A percentile compares a stretch with the other conserved stretches of the same genome.
These are phyloP conservation scores for Coemansia sp. DNA, from an alignment of 192 early-diverging fungal species.

Conservation along the genomic window DNA sequence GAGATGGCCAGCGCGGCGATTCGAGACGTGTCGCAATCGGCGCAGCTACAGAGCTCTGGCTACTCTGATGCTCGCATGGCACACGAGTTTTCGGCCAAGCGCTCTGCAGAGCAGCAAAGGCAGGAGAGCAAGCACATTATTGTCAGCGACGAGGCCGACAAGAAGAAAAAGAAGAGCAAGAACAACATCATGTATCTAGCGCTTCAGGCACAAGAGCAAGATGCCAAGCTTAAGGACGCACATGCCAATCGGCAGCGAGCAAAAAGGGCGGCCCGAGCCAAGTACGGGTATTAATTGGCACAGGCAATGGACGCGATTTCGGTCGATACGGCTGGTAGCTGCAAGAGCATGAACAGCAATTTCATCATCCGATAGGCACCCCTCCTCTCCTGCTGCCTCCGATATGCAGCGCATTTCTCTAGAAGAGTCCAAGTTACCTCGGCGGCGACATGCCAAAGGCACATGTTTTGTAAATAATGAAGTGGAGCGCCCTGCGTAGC, in stretches of 20 bases:
- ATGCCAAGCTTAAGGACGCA: conserved; percentile 62
- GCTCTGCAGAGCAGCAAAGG: conserved; percentile 16
- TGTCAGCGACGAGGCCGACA: conserved; percentile 27
- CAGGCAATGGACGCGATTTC: not conserved
- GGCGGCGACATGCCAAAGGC: not conserved
- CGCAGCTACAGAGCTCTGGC: conserved; percentile 25
- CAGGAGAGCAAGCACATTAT: conserved; percentile 21
- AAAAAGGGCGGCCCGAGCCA: conserved; percentile 66
- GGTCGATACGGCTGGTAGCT: not conserved
- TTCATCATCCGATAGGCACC: too few relatives aligned
- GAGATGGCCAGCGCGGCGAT: conserved; percentile 7
- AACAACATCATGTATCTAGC: conserved; percentile 83
- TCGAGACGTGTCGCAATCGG: conserved; percentile 24
- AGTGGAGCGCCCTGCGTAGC: not conserved
- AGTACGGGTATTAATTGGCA: conserved; percentile 56
- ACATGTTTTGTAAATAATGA: not conserved
- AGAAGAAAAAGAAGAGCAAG: conserved; percentile 70
- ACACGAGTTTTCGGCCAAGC: conserved; percentile 20
- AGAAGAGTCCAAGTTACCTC: not conserved
- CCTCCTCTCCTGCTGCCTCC: not conserved
- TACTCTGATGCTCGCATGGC: conserved; percentile 42
- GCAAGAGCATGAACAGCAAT: not conserved
- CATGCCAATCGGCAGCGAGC: conserved; percentile 65
- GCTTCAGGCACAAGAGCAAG: conserved; percentile 70
- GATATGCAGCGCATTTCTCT: not conserved